Evolutionary conservation across 306 rosid genomes (phyloP), one percentile per base, ranked within the genome.

Genomic region (Lathyrus oleraceus): DNA sequence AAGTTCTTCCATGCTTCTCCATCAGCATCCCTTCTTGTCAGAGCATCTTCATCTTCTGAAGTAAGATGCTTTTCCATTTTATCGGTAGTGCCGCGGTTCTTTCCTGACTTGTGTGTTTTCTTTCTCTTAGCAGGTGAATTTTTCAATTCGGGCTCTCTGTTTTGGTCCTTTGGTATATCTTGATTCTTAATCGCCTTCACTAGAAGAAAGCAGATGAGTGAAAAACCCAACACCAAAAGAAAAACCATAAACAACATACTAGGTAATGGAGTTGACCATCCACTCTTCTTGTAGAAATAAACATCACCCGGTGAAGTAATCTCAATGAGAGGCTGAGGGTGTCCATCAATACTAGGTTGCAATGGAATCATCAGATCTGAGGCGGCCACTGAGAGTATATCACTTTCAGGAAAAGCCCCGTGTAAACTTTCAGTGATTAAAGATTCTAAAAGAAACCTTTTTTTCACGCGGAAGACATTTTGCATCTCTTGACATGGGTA

Each of bases 401-500:
- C 70, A 63, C 73, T 68, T 70, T 43, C 76, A 16, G 47, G 61
- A 70, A 49, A 64, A 39, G 51, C 43, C 70, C 53, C 66, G 60
- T 56, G 45, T 35, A 77, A 17, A 54, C 75, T 80, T 81, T 61
- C 75, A 72, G 52, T 47, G 60, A 48, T 20, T 15, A 76, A 70
- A 2, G 81, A 74, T 80, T 83, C 85, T 6, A 83, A 69, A 32
- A 80, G 67, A 21, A 64, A 28, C 36, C 73, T 86, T 70, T 68
- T 80, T 63, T 78, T 69, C 60, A 70, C 61, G 65, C 88, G 87
- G 17, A 78, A 76, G 71, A 88, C 79, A 14, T 71, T 61, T 71
- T 44, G 68, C 79, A 74, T 83, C 25, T 91, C 86, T 42, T 78
- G 88, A 74, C 96, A 92, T 47, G 86, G 75, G 71, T 84, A 78